Percentiles rank a stretch among this genome's conserved stretches.
These are phyloP conservation scores for Calonectria fujianensis DNA, from an alignment of 2,329 filamentous ascomycete species.

Conservation along the genomic window DNA sequence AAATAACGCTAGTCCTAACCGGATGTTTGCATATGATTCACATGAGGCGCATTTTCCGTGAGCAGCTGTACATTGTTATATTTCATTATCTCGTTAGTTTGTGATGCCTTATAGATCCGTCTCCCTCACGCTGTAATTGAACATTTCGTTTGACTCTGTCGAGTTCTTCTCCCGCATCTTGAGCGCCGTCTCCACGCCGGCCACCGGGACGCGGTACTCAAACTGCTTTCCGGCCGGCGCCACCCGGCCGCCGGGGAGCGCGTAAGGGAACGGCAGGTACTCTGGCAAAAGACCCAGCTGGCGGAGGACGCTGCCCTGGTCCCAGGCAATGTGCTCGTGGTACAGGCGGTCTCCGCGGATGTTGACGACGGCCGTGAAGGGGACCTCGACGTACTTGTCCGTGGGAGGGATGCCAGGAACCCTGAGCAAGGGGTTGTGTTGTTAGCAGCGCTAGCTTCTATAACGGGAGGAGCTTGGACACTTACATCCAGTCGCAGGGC, in stretches of 20 bases:
- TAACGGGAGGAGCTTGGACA: constrained; percentile 36
- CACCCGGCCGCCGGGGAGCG: constrained; percentile 61
- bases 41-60: not conserved
- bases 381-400: constrained; percentile 71
- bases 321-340: constrained; percentile 82
- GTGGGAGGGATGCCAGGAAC: constrained; percentile 75
- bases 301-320: constrained; percentile 78
- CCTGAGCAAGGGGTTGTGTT: constrained; percentile 41
- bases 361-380: constrained; percentile 78
- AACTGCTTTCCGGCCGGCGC: constrained; percentile 51
- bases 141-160: constrained; percentile 59
- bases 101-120: constrained; percentile 1
- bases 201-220: constrained; percentile 59
- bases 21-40: constrained; percentile 2
- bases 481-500: constrained; percentile 82
- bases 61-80: not conserved
- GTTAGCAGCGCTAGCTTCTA: too few species aligned
- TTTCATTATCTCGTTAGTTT: not conserved
- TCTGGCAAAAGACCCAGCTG: constrained; percentile 75
- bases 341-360: constrained; percentile 78
- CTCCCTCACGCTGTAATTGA: constrained; percentile 51
- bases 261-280: constrained; percentile 78
- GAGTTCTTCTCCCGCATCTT: constrained; percentile 58
- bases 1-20: constrained; percentile 23
- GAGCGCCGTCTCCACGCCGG: constrained; percentile 56